A percentile compares a stretch with the other conserved stretches of the same genome.
phyloP scores from a whole-genome alignment of 2,329 filamentous ascomycete species.

The Huntiella decipiens region DNA sequence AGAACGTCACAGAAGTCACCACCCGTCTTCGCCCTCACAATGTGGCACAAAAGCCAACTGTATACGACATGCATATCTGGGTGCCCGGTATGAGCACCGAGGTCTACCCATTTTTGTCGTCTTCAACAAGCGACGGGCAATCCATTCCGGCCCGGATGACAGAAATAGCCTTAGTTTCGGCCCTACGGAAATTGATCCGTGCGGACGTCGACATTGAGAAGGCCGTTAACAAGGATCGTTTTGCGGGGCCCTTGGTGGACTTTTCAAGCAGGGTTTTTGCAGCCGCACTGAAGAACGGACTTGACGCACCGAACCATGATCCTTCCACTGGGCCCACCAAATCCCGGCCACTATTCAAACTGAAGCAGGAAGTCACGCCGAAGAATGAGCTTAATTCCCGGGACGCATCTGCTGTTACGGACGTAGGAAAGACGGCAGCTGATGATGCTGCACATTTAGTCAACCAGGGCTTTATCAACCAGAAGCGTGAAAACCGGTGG shows the following conservation, averaged over 20 bases:
- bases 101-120: slow-evolving; percentile 7
- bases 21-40: not conserved
- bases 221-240: slow-evolving; percentile 1
- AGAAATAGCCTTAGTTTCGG: slow-evolving; percentile 3
- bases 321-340: too few relatives aligned
- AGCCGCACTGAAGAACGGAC: slow-evolving; percentile 2
- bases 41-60: not conserved
- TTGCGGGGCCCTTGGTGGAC: slow-evolving; percentile 8
- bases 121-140: not conserved
- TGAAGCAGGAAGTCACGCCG: too few relatives aligned
- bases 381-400: too few relatives aligned
- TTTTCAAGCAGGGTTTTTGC: slow-evolving; percentile 7
- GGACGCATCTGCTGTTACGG: too few relatives aligned
- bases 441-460: too few relatives aligned
- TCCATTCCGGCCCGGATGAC: slow-evolving; percentile 2
- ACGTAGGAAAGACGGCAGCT: too few relatives aligned
- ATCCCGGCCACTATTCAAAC: too few relatives aligned
- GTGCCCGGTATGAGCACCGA: not conserved
- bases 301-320: not conserved
- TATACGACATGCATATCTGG: slow-evolving; percentile 4
- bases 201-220: not conserved
- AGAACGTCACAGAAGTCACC: not conserved
- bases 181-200: slow-evolving; percentile 1
- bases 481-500: too few relatives aligned
- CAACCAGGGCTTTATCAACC: too few relatives aligned